These are phyloP conservation scores for Ophiostoma piceae DNA, from an alignment of 2,329 filamentous ascomycete species.

Conservation along the genomic window DNA sequence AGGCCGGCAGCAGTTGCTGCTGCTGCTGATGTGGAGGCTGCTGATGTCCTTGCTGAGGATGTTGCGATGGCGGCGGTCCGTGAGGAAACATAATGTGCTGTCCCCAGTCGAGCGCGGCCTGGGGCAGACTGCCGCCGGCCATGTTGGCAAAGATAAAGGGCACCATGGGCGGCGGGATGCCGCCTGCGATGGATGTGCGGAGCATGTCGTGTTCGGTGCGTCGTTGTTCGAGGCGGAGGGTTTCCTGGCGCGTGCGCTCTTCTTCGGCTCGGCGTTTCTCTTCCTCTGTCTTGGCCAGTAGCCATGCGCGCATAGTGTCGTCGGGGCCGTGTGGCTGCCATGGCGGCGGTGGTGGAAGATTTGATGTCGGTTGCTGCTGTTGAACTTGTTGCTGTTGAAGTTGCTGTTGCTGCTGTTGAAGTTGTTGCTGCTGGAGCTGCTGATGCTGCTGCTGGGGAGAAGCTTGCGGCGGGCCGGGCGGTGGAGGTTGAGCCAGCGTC, in stretches of 20 bases:
- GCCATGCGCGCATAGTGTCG: slow-evolving; percentile 67
- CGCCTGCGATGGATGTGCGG: slow-evolving; percentile 60
- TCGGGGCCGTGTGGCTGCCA: slow-evolving; percentile 53
- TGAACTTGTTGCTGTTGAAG: background rate
- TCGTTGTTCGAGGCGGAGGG: slow-evolving; percentile 63
- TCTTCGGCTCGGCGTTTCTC: slow-evolving; percentile 69
- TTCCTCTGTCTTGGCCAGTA: slow-evolving; percentile 66
- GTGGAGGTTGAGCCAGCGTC: slow-evolving; percentile 49
- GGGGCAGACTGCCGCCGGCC: slow-evolving; percentile 57
- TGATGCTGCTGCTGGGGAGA: slow-evolving; percentile 22
- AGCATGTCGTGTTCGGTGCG: slow-evolving; percentile 69
- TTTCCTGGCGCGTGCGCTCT: slow-evolving; percentile 61
- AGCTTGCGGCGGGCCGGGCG: slow-evolving; percentile 33
- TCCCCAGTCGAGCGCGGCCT: slow-evolving; percentile 60
- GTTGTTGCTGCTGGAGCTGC: slow-evolving; percentile 9
- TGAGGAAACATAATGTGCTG: slow-evolving; percentile 56
- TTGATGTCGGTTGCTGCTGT: slow-evolving; percentile 23
- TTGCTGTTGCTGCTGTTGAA: background rate
- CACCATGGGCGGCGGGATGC: slow-evolving; percentile 68
- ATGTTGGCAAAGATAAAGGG: slow-evolving; percentile 71
- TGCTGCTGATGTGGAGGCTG: slow-evolving; percentile 34
- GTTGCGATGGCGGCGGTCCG: slow-evolving; percentile 32
- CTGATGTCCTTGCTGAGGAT: slow-evolving; percentile 14
- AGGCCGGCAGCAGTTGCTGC: slow-evolving; percentile 1
- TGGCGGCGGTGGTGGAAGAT: slow-evolving; percentile 26